Evolutionary conservation across 2,329 filamentous ascomycete genomes (phyloP).

Genomic region (Lasiodiplodia sp.): DNA sequence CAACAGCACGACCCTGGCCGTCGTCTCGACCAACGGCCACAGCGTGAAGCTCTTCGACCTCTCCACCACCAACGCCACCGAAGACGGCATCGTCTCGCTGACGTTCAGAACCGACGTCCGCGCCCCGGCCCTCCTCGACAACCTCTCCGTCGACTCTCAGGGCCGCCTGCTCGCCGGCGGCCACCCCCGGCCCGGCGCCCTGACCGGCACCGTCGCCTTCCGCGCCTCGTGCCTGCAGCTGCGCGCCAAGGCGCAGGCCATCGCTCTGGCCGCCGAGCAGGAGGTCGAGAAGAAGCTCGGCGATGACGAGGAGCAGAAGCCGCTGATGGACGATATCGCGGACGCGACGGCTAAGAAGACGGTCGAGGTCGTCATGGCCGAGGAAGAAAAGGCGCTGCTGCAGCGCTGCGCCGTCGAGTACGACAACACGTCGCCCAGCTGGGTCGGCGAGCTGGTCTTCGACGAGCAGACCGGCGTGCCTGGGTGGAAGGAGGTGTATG

Average conservation of each 20-base stretch:
- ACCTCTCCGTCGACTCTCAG: constrained; percentile 47
- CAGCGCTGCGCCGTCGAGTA: constrained; percentile 32
- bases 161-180: constrained; percentile 52
- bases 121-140: constrained; percentile 49
- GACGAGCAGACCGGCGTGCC: constrained; percentile 36
- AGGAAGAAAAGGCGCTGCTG: constrained; percentile 26
- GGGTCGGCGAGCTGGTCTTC: constrained; percentile 38
- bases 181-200: constrained; percentile 46
- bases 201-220: constrained; percentile 31
- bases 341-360: constrained; percentile 34
- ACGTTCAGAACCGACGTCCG: constrained; percentile 32
- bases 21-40: constrained; percentile 46
- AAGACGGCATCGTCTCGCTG: constrained; percentile 30
- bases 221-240: constrained; percentile 17
- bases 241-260: constrained; percentile 31
- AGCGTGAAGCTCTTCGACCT: constrained; percentile 47
- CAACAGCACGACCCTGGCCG: constrained; percentile 47
- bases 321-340: constrained; percentile 26
- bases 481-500: constrained; percentile 43
- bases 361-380: constrained; percentile 26
- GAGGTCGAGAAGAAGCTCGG: constrained; percentile 27
- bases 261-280: not conserved
- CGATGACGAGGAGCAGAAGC: constrained; percentile 23
- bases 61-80: not conserved
- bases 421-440: constrained; percentile 43